phyloP scores from a whole-genome alignment of 2,329 filamentous ascomycete species.

The Magnaporthales sp. region DNA sequence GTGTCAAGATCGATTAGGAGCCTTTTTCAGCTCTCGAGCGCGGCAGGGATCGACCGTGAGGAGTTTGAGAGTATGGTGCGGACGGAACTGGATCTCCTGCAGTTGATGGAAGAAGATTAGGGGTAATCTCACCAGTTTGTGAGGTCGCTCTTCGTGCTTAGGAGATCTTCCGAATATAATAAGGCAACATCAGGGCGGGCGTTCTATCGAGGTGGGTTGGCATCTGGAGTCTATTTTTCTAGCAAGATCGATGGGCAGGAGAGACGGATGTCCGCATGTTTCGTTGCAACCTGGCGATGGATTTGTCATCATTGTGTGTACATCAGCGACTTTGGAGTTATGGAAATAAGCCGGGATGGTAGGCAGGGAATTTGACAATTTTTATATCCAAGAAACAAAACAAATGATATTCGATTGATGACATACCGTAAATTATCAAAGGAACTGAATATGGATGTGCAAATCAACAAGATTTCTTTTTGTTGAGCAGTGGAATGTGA shows the following conservation, averaged over 20 bases:
- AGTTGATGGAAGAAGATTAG: constrained; percentile 53
- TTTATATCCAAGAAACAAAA: not conserved
- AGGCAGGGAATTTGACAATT: not conserved
- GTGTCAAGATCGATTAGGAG: constrained; percentile 71
- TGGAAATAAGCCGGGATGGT: not conserved
- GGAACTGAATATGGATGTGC: not conserved
- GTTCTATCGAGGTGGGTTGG: not conserved
- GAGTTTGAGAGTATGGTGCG: constrained; percentile 68
- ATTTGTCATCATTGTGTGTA: not conserved
- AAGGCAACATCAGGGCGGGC: not conserved
- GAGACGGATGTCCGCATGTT: not conserved
- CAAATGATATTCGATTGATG: not conserved
- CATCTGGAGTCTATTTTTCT: too few relatives aligned
- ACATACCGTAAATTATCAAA: not conserved
- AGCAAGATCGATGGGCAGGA: too few relatives aligned
- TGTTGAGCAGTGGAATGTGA: not conserved
- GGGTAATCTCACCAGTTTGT: not conserved
- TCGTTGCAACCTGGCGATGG: not conserved
- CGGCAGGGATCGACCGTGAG: constrained; percentile 62
- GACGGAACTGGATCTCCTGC: constrained; percentile 62
- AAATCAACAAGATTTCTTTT: not conserved
- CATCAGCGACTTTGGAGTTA: not conserved
- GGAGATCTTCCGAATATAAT: not conserved
- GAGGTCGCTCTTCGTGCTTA: too few relatives aligned
- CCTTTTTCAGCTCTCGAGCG: constrained; percentile 60